Conservation (phyloP, 1,284 basidiomycete species). For the Trichosporon faecale region DNA sequence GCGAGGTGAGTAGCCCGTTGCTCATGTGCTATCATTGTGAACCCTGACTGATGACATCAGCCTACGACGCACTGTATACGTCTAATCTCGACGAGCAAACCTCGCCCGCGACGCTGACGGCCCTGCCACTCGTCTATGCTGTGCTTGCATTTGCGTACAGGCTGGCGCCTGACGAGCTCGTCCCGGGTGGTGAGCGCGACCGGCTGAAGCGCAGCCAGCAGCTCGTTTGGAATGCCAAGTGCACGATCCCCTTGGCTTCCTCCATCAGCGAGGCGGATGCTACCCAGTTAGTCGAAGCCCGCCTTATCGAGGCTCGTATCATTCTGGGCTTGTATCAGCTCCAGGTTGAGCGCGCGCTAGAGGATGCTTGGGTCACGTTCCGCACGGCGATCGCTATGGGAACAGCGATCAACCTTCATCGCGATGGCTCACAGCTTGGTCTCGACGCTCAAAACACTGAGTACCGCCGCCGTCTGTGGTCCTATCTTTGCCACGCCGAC, state of each 20-base stretch:
- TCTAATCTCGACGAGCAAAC: constrained; percentile 14
- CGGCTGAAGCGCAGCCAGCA: constrained; percentile 70
- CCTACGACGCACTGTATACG: constrained; percentile 71
- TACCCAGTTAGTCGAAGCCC: constrained; percentile 79
- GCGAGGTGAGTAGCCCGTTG: constrained; percentile 23
- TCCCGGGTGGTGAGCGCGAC: constrained; percentile 54
- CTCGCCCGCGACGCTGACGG: constrained; percentile 28
- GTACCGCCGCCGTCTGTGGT: constrained; percentile 87
- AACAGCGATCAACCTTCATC: constrained; percentile 84
- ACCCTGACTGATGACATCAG: constrained; percentile 18
- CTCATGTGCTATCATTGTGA: background rate
- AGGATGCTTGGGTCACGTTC: constrained; percentile 87
- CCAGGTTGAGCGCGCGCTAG: constrained; percentile 59
- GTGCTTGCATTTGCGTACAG: constrained; percentile 84
- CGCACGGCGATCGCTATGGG: constrained; percentile 86
- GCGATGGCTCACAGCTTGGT: constrained; percentile 72
- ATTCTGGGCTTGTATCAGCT: constrained; percentile 58
- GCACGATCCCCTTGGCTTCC: constrained; percentile 53
- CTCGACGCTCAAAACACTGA: constrained; percentile 68
- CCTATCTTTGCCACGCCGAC: constrained; percentile 87
- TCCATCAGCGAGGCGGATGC: constrained; percentile 78
- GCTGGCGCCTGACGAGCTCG: constrained; percentile 67
- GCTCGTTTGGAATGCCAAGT: constrained; percentile 71
- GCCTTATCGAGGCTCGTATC: constrained; percentile 69
- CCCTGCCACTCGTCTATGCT: constrained; percentile 79